Percentiles rank a stretch among this genome's conserved stretches.
Conservation (phyloP, 1,284 basidiomycete genomes). For the Malassezia globosa region DNA sequence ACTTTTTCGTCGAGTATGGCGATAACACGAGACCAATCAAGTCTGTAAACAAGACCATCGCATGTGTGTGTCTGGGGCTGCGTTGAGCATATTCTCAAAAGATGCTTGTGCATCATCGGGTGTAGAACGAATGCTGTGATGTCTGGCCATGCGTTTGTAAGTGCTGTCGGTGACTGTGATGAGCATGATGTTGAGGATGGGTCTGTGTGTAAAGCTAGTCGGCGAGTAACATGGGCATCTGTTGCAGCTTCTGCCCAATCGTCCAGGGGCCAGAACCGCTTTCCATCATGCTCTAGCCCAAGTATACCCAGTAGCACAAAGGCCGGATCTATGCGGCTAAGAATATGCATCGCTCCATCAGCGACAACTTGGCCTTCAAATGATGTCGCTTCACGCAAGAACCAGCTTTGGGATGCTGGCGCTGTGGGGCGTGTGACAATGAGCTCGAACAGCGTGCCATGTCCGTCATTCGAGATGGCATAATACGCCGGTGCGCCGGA, state of each 20-base stretch:
- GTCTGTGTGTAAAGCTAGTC: too few species aligned
- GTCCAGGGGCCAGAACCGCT: conserved; percentile 3
- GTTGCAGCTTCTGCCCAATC: conserved; percentile 11
- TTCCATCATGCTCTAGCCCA: not conserved
- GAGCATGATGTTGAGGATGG: too few species aligned
- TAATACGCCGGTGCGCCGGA: conserved; percentile 11
- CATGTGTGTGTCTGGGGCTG: not conserved
- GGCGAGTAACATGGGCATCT: conserved; percentile 7
- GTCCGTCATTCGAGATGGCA: not conserved
- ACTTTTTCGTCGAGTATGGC: conserved; percentile 3
- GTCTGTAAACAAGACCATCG: conserved; percentile 11
- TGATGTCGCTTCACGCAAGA: not conserved
- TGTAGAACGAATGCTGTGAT: conserved; percentile 2
- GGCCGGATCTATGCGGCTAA: conserved; percentile 14
- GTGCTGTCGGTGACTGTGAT: not conserved
- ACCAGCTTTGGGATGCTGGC: conserved; percentile 7
- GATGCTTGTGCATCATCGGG: conserved; percentile 1
- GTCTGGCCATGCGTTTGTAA: conserved; percentile 4
- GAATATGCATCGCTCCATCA: conserved; percentile 11
- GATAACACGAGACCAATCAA: not conserved
- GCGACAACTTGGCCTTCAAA: not conserved
- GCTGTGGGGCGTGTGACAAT: conserved; percentile 7
- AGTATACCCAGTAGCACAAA: conserved; percentile 12
- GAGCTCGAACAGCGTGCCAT: conserved; percentile 6
- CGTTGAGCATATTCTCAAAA: conserved; percentile 11